Conservation (phyloP, 2,329 filamentous ascomycete genomes). For the Aspergillus aculeatus region DNA sequence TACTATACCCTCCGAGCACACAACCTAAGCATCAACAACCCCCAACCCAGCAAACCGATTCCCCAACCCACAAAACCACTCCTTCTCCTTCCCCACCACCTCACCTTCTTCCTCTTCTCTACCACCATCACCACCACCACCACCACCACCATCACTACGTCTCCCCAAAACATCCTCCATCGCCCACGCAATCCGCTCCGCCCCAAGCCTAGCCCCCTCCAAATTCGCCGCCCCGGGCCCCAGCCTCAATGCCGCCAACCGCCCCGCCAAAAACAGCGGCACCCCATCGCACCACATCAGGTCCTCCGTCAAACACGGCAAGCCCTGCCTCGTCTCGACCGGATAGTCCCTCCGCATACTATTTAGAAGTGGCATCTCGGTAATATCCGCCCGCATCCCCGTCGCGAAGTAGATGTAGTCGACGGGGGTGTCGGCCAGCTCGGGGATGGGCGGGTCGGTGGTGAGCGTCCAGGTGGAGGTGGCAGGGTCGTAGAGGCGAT, state of each 20-base stretch:
- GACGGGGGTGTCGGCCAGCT: constrained; percentile 45
- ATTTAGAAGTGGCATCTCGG: constrained; percentile 60
- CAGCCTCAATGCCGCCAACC: constrained; percentile 65
- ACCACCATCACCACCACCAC: no score
- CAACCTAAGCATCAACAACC: constrained; percentile 15
- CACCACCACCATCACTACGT: constrained; percentile 20
- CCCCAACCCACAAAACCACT: constrained; percentile 42
- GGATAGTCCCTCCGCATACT: constrained; percentile 61
- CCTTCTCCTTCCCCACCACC: constrained; percentile 27
- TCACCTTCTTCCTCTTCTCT: constrained; percentile 19
- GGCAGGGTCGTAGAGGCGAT: constrained; percentile 51
- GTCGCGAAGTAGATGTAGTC: constrained; percentile 77
- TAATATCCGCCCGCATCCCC: constrained; percentile 65
- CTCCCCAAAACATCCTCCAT: constrained; percentile 58
- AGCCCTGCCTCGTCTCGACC: constrained; percentile 61
- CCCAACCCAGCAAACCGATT: constrained; percentile 39
- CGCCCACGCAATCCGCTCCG: constrained; percentile 71
- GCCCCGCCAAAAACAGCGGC: constrained; percentile 69
- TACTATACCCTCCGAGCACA: no score
- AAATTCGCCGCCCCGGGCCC: constrained; percentile 73
- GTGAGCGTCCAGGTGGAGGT: constrained; percentile 53
- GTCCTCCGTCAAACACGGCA: constrained; percentile 73
- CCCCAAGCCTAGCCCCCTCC: constrained; percentile 69
- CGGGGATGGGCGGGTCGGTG: constrained; percentile 53
- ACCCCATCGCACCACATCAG: constrained; percentile 73